Base-by-base conservation (phyloP, 495 filamentous ascomycete genomes). In the Aspergillus diversus region DNA sequence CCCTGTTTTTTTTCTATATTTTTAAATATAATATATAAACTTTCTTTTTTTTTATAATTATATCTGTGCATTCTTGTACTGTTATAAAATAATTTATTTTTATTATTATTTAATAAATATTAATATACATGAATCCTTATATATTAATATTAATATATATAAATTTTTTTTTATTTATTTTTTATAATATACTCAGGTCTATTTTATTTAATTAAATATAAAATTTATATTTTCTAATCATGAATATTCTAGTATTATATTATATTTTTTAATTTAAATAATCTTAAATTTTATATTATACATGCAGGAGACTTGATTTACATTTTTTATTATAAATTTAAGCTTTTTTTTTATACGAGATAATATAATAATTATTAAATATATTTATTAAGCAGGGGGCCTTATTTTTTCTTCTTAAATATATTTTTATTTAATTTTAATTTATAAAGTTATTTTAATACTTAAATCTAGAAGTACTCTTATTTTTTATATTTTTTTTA, bases 341-440 rank as follows among this genome's bases (percentile, higher is more conserved):
- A 27, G 21, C 21, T 27, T 27, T 27, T 27, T 27, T 27, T 27
- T 27, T 27, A 27, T 27, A 27, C 2, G 2, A 27, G 21, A 27
- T 27, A 27, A 27, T 27, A 27, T 27, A 27, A 27, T 27, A 27
- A 27, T 2, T 27, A 27, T 27, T 27, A n/a, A n/a, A n/a, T n/a
- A n/a, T 50, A 60, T 51, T 31, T 60, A 57, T 37, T 32, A 54
- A 54, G 27, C 13, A 54, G 31, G 5, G 33, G 17, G 31, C 5
- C 7, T 31, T 56, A 56, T 37, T 56, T 56, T 35, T 56, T 35
- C 11, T n/a, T 37, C 12, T 11, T 50, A 59, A 35, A 49, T 33
- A 35, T 59, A 47, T 49, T 59, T 27, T 59, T 16, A 59, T 33
- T 51, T 59, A 59, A 15, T 50, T 33, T 59, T 59, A 59, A 50